phyloP scores from a whole-genome alignment of 2,329 filamentous ascomycete species.

The Aspergillus calidoustus region DNA sequence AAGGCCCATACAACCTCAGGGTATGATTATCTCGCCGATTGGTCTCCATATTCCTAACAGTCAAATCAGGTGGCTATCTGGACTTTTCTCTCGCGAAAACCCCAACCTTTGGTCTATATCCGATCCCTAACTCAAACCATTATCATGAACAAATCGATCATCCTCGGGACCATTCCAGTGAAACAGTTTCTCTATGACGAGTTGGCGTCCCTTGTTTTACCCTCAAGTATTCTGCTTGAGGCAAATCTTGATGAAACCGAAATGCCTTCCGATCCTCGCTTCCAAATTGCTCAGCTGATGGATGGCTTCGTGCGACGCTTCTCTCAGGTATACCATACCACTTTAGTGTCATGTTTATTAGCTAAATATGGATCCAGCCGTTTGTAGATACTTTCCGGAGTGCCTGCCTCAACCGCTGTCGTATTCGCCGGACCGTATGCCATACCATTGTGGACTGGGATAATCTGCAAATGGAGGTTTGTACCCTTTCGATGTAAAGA shows the following conservation, averaged over 20 bases:
- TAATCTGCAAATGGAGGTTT: slow-evolving; percentile 75
- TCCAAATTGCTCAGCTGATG: slow-evolving; percentile 73
- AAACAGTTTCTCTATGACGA: slow-evolving; percentile 80
- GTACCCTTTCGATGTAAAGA: slow-evolving; percentile 3
- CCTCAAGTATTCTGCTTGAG: slow-evolving; percentile 72
- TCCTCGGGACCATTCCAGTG: slow-evolving; percentile 70
- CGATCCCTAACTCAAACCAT: slow-evolving; percentile 78
- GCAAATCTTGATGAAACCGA: slow-evolving; percentile 77
- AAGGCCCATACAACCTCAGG: slow-evolving; percentile 70
- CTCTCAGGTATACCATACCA: slow-evolving; percentile 45
- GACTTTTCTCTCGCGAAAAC: slow-evolving; percentile 76
- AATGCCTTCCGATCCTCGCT: slow-evolving; percentile 71
- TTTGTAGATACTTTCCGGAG: slow-evolving; percentile 85
- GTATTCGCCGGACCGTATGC: slow-evolving; percentile 84
- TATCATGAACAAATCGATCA: slow-evolving; percentile 72
- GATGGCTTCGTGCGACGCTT: slow-evolving; percentile 66
- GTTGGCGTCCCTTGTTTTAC: slow-evolving; percentile 75
- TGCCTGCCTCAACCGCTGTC: slow-evolving; percentile 86
- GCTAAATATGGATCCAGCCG: slow-evolving; percentile 54
- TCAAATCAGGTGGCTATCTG: slow-evolving; percentile 68
- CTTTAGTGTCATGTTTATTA: slow-evolving; percentile 5
- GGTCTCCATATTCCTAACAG: slow-evolving; percentile 12
- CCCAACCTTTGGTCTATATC: slow-evolving; percentile 82
- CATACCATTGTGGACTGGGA: slow-evolving; percentile 86
- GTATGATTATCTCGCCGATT: slow-evolving; percentile 46